Percentiles rank a stretch among this genome's conserved stretches.
These are phyloP conservation scores for Blakeslea trispora DNA, from an alignment of 371 early-diverging fungal species.

Conservation along the genomic window DNA sequence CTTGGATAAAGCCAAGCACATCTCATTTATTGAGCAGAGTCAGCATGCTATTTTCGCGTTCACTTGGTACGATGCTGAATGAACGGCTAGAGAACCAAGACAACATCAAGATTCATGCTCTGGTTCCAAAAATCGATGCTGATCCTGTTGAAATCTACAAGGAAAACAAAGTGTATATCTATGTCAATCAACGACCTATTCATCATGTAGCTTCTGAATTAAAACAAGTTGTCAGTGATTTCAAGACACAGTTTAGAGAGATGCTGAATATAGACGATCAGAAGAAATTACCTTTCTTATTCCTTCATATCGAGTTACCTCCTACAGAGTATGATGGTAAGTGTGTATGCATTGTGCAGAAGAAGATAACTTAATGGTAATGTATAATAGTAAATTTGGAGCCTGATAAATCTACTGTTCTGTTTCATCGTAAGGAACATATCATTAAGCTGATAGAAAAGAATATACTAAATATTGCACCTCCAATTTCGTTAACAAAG, in stretches of 20 bases:
- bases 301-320: slow-evolving; percentile 33
- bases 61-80: slow-evolving; percentile 8
- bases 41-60: background rate
- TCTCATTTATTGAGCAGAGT: background rate
- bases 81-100: slow-evolving; percentile 6
- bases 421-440: slow-evolving; percentile 35
- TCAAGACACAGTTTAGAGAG: slow-evolving; percentile 27
- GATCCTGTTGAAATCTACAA: slow-evolving; percentile 35
- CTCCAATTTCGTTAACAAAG: slow-evolving; percentile 12
- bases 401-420: slow-evolving; percentile 39
- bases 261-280: slow-evolving; percentile 12
- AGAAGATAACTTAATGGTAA: too few relatives aligned
- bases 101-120: background rate
- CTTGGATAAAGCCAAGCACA: slow-evolving; percentile 35
- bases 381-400: slow-evolving; percentile 51
- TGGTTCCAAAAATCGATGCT: slow-evolving; percentile 1
- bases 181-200: slow-evolving; percentile 45
- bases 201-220: slow-evolving; percentile 38
- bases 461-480: slow-evolving; percentile 15
- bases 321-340: slow-evolving; percentile 44
- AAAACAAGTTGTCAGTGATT: slow-evolving; percentile 29
- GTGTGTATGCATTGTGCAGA: background rate
- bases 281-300: slow-evolving; percentile 38
- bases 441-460: slow-evolving; percentile 24
- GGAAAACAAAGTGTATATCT: slow-evolving; percentile 41